phyloP scores from a whole-genome alignment of 176 grass and related monocot genomes.

The Avena insularis region DNA sequence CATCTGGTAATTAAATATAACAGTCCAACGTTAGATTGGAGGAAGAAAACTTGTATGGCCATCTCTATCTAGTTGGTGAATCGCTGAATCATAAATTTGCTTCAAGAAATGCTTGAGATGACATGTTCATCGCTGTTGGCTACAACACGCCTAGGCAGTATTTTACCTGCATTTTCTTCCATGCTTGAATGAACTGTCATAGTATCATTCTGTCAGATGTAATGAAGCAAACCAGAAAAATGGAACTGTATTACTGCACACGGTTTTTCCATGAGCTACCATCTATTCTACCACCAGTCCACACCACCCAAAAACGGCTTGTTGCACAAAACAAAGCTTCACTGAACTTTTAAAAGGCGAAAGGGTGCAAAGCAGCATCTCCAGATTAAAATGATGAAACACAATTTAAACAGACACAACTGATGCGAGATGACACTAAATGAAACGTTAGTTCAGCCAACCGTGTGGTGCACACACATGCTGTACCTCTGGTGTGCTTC shows the following conservation, averaged over 20 bases:
- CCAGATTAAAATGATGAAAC: neutral
- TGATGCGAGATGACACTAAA: neutral
- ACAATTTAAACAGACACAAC: neutral
- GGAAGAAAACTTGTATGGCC: neutral
- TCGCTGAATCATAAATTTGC: neutral
- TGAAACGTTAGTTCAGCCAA: neutral
- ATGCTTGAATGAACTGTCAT: neutral
- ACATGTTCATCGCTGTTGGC: neutral
- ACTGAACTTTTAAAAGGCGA: neutral
- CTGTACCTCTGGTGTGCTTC: slow-evolving; percentile 66
- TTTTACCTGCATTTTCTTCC: neutral
- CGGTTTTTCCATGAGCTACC: slow-evolving; percentile 3
- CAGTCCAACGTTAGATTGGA: neutral
- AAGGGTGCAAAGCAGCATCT: neutral
- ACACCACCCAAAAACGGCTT: neutral
- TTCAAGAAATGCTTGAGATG: neutral
- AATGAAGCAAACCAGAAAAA: neutral
- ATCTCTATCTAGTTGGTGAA: neutral
- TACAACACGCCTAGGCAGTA: neutral
- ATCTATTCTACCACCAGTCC: neutral
- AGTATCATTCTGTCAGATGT: neutral
- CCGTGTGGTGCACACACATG: neutral
- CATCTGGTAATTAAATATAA: slow-evolving; percentile 49
- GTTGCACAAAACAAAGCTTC: neutral
- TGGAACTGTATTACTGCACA: neutral